Conservation (phyloP, 257 asterid species). For the Agastache rugosa region DNA sequence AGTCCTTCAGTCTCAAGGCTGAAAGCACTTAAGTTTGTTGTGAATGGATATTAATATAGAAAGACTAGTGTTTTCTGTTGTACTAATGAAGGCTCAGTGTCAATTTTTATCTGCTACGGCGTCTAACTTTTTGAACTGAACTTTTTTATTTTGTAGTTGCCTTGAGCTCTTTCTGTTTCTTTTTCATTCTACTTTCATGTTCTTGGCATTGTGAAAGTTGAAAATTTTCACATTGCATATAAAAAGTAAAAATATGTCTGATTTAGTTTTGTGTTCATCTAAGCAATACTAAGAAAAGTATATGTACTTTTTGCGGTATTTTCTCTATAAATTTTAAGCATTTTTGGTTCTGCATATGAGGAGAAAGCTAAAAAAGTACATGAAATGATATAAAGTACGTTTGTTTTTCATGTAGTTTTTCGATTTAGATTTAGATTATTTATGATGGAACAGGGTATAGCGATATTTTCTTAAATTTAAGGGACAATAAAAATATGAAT, state of each 20-base stretch:
- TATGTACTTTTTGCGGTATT: background rate
- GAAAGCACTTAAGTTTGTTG: background rate
- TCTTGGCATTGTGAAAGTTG: background rate
- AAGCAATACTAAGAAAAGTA: background rate
- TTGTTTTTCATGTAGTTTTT: background rate
- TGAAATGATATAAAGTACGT: background rate
- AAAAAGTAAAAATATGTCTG: background rate
- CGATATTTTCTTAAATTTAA: background rate
- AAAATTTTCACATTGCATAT: background rate
- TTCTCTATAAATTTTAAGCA: background rate
- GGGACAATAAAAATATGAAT: background rate
- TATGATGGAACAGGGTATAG: background rate
- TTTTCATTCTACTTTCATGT: background rate
- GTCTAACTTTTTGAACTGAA: background rate
- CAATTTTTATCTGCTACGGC: background rate
- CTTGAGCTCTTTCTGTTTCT: background rate
- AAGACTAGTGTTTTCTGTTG: background rate
- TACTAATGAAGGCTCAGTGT: background rate
- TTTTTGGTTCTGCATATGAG: background rate
- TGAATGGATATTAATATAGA: constrained; percentile 13
- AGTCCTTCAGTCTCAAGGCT: background rate
- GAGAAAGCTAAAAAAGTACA: background rate
- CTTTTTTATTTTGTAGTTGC: background rate
- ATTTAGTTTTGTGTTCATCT: background rate
- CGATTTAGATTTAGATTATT: background rate